These are phyloP conservation scores for Saccharomyces hybrid DNA, from an alignment of 1,139 yeast genomes.

Conservation along the genomic window DNA sequence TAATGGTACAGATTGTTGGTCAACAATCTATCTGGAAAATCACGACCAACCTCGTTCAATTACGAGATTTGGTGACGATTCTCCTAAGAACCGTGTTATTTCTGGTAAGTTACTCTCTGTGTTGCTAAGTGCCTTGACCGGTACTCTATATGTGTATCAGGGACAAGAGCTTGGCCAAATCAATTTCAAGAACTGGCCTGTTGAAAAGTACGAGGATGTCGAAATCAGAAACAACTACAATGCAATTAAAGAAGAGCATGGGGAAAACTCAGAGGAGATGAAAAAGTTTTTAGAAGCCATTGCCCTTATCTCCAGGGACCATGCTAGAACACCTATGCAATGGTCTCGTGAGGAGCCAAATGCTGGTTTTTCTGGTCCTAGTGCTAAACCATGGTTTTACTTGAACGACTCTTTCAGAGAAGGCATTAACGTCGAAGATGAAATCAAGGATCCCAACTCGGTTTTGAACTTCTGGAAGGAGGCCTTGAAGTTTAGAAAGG, in stretches of 20 bases:
- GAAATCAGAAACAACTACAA: conserved; percentile 41
- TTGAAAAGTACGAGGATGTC: conserved; percentile 46
- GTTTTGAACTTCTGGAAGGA: conserved; percentile 42
- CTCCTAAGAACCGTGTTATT: conserved; percentile 32
- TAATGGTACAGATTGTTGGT: conserved; percentile 51
- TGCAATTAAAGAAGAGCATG: conserved; percentile 26
- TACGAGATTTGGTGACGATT: conserved; percentile 44
- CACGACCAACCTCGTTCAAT: conserved; percentile 53
- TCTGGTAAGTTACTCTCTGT: conserved; percentile 33
- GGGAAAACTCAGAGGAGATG: neutral
- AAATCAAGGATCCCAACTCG: conserved; percentile 42
- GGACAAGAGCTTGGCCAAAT: conserved; percentile 57
- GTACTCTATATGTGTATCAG: conserved; percentile 51
- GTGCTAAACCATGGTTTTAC: conserved; percentile 48
- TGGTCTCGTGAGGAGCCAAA: conserved; percentile 26
- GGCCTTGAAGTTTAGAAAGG: conserved; percentile 41
- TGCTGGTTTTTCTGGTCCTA: conserved; percentile 41
- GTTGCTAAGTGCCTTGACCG: conserved; percentile 40
- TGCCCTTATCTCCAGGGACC: neutral
- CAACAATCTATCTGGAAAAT: conserved; percentile 49
- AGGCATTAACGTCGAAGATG: conserved; percentile 41
- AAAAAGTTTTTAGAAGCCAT: neutral
- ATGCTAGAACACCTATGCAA: neutral
- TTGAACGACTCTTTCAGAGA: conserved; percentile 45
- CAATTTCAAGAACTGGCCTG: conserved; percentile 43